phyloP scores from a whole-genome alignment of 176 grass and related monocot species.

The Lolium rigidum region DNA sequence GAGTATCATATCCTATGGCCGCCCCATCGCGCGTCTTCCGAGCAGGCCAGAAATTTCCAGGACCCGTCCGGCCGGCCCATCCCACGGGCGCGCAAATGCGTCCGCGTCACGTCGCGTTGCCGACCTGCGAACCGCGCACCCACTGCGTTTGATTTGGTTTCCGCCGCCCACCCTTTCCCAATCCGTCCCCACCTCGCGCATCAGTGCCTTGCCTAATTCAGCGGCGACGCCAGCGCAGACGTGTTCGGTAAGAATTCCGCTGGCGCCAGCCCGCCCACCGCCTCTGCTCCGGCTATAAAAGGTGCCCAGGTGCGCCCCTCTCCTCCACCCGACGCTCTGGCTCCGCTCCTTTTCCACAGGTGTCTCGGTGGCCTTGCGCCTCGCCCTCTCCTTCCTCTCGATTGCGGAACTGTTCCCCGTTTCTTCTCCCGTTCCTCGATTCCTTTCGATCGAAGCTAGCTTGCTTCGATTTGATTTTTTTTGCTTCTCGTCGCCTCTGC shows the following conservation, averaged over 20 bases:
- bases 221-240: slow-evolving; percentile 14
- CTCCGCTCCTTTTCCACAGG: accelerated
- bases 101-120: slow-evolving; percentile 21
- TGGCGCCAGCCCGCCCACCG: slow-evolving; percentile 35
- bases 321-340: not conserved
- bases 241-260: slow-evolving; percentile 30
- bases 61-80: not conserved
- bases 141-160: no score
- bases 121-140: slow-evolving; percentile 17
- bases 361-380: not conserved
- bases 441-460: not conserved
- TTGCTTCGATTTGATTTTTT: slow-evolving; percentile 26
- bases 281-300: slow-evolving; percentile 35
- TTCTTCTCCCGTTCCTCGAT: not conserved
- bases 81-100: no score
- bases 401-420: not conserved
- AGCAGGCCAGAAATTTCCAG: not conserved
- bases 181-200: no score
- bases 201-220: not conserved
- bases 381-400: not conserved
- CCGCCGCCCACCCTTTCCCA: no score
- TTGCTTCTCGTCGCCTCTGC: not conserved
- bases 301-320: not conserved
- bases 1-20: not conserved
- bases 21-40: no score